These are phyloP conservation scores for Penicillium soppii DNA, from an alignment of 495 filamentous ascomycete genomes.

Conservation along the genomic window DNA sequence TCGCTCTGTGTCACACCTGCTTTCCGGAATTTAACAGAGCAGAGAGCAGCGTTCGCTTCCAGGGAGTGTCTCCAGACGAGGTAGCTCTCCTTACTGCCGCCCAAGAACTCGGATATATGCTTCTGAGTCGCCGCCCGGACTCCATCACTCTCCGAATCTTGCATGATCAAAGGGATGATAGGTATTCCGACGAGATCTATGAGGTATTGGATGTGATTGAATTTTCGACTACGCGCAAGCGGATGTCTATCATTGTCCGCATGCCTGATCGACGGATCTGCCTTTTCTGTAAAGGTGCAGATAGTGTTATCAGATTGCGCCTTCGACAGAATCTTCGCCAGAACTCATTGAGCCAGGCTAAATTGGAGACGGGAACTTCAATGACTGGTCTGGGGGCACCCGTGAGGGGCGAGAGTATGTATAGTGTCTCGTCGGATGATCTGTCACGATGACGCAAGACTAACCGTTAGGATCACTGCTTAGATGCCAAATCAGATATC, in stretches of 20 bases:
- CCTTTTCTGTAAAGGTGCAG: conserved; percentile 88
- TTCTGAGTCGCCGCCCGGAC: conserved; percentile 66
- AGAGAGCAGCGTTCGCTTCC: conserved; percentile 73
- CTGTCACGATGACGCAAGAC: too few species aligned
- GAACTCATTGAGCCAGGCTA: too few species aligned
- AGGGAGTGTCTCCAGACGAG: conserved; percentile 93
- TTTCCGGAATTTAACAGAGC: conserved; percentile 69
- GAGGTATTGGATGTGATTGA: conserved; percentile 87
- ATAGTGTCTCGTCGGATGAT: too few species aligned
- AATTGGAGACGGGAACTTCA: conserved; percentile 44
- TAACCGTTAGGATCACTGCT: too few species aligned
- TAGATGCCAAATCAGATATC: too few species aligned
- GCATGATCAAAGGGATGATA: conserved; percentile 49
- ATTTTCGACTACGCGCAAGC: conserved; percentile 86
- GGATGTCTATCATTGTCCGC: conserved; percentile 87
- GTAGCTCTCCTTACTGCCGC: conserved; percentile 85
- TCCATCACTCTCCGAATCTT: conserved; percentile 56
- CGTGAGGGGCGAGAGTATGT: too few species aligned
- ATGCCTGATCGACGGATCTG: conserved; percentile 83
- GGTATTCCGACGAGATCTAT: conserved; percentile 73
- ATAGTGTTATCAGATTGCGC: too few species aligned
- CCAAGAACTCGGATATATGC: conserved; percentile 79
- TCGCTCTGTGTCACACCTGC: conserved; percentile 90
- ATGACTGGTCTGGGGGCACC: too few species aligned
- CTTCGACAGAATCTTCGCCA: too few species aligned